Base-by-base conservation (phyloP, 768 basidiomycete genomes). In the Lentinula guzmanii region DNA sequence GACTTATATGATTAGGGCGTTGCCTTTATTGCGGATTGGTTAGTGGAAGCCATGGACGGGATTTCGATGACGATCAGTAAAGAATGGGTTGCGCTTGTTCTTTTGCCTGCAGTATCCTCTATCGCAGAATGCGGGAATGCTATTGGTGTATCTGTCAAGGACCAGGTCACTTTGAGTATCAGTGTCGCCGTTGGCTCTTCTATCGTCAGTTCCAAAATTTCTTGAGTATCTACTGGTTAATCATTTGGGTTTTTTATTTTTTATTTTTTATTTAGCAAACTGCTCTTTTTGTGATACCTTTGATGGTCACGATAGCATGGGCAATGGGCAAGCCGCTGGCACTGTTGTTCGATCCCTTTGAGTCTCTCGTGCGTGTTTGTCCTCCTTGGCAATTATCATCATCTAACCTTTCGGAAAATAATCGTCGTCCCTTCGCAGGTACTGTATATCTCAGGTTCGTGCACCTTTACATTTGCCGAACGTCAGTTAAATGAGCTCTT, bases 61-160 rank as follows among this genome's bases (percentile, higher is more conserved):
- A 77, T 96, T 58, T 87, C 89, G 1, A 74, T 68, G 18, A 78
- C 77, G 3, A 84, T 98, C 63, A 88, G 85, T 68, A 90, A 91
- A 65, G 90, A 94, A 70, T 98, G 93, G 87, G 81, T 95, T 61
- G 94, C 87, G 15, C 75, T 98, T 39, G 93, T 98, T 66, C 70
- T 98, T 13, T 81, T 98, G 9, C 95, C 95, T 3, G 86, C 88
- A 16, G 89, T 95, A 43, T 89, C 85, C 37, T 89, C 88, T 13
- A 78, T 93, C 37, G 89, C 91, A 69, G 95, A 97, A 74, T 93
- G 92, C 65, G 84, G 94, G 60, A 95, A 91, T 5, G 93, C 93
- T 10, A 82, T 97, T 63, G 92, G 87, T 41, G 91, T 92, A n/a
- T 93, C 94, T 0, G 88, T 91, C 54, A 87, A 89, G 72, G 86